A percentile compares a stretch with the other conserved stretches of the same genome.
phyloP scores from a whole-genome alignment of 805 yeast species.

The Suhomyces prunicola region DNA sequence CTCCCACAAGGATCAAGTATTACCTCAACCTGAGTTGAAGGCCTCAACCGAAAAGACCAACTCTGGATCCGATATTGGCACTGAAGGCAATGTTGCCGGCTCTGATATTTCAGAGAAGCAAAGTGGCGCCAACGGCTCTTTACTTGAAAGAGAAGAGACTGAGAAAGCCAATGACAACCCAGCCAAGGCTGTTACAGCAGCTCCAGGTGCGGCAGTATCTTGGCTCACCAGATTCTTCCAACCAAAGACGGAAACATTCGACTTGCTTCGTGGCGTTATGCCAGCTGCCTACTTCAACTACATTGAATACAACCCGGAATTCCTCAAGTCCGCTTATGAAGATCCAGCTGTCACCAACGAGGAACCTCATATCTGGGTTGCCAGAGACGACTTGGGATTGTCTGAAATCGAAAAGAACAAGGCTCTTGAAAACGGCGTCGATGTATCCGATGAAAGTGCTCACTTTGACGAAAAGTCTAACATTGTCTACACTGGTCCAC shows the following conservation, averaged over 20 bases:
- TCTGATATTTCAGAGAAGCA: conserved; percentile 8
- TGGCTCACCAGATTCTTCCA: conserved; percentile 41
- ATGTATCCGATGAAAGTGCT: conserved; percentile 58
- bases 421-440: conserved; percentile 53
- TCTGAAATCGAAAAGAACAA: conserved; percentile 55
- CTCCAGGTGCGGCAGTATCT: conserved; percentile 22
- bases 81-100: background rate
- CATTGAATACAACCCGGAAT: conserved; percentile 40
- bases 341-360: conserved; percentile 57
- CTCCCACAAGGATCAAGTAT: conserved; percentile 17
- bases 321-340: conserved; percentile 43
- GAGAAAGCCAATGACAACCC: background rate
- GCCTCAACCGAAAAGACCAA: background rate
- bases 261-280: conserved; percentile 40
- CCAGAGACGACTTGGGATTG: conserved; percentile 65
- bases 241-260: conserved; percentile 49
- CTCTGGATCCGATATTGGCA: background rate
- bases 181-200: conserved; percentile 9
- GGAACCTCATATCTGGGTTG: conserved; percentile 68
- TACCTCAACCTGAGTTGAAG: conserved; percentile 6
- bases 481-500: conserved; percentile 55
- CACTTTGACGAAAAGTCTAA: conserved; percentile 56
- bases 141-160: background rate
- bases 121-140: conserved; percentile 1
- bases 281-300: conserved; percentile 42